phyloP scores from a whole-genome alignment of 345 rosid species.

The Excoecaria agallocha region DNA sequence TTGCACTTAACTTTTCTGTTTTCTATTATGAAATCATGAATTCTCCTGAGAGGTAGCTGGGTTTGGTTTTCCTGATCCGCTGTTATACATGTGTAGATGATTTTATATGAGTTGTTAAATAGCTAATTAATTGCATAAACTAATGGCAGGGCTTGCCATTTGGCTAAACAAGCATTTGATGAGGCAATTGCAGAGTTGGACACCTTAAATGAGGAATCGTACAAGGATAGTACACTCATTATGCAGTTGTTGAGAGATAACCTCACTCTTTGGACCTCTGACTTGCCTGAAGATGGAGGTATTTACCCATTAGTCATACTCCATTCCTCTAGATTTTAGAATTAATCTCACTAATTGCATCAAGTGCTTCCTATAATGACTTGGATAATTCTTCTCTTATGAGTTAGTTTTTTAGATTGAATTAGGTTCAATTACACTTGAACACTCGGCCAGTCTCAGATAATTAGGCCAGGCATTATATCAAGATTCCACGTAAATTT shows the following conservation, averaged over 20 bases:
- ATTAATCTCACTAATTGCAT: too few species aligned
- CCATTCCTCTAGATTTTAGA: too few species aligned
- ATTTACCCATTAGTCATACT: not conserved
- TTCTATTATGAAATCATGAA: slow-evolving; percentile 99
- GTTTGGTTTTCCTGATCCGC: not conserved
- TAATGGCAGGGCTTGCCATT: slow-evolving; percentile 79
- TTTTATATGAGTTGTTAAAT: too few species aligned
- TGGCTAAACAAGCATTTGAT: slow-evolving; percentile 97
- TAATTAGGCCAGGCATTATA: too few species aligned
- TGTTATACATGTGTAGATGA: not conserved
- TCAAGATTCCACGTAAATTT: too few species aligned
- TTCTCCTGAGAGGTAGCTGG: slow-evolving; percentile 84
- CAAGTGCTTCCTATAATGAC: too few species aligned
- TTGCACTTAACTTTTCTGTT: slow-evolving; percentile 97
- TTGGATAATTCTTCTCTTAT: too few species aligned
- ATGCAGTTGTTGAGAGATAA: slow-evolving; percentile 99
- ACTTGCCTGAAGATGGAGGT: slow-evolving; percentile 99
- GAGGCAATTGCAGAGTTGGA: slow-evolving; percentile 98
- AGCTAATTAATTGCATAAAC: too few species aligned
- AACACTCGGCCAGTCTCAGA: too few species aligned
- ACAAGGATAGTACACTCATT: slow-evolving; percentile 97
- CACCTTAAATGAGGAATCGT: slow-evolving; percentile 92
- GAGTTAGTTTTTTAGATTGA: too few species aligned
- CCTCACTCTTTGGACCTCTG: slow-evolving; percentile 99
- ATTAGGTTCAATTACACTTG: too few species aligned